Evolutionary conservation across 768 basidiomycete species (phyloP), one percentile per base, ranked within the genome.

Genomic region (Lactarius sanguifluus): DNA sequence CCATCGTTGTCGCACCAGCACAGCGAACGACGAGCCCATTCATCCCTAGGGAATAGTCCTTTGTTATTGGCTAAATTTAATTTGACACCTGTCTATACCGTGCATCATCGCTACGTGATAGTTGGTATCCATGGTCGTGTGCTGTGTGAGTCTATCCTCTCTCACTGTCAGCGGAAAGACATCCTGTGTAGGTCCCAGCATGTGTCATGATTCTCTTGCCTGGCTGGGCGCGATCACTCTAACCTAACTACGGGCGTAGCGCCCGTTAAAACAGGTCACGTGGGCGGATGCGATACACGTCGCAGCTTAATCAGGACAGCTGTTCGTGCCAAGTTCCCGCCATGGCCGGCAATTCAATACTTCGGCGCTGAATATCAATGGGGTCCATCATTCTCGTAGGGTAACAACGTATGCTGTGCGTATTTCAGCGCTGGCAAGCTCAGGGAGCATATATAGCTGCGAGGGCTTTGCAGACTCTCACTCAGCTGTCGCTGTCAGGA

Each of bases 21-120:
- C 86, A 86, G 68, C 87, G 89, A 65, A 82, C 83, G 62, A 90
- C 86, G 72, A 76, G 77, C 69, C 92, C 91, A n/a, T 92, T 93
- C 75, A 81, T 87, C 63, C 89, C 92, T 70, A 82, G 82, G 74
- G 90, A 91, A 69, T 83, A 81, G 75, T 71, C 57, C 59, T n/a
- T 57, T 30, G 18, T 47, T 47, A 28, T 61, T 61, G 40, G 9
- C 34, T 47, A 32, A 50, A 36, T 10, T 63, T 55, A 61, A 58
- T 50, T 40, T 41, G 41, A 58, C 45, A 36, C 16, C 40, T 59
- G 41, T 47, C 54, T 45, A 20, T 57, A 34, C 13, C 25, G n/a
- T 43, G 25, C 61, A 59, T 43, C 62, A 67, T 16, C 18, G 10
- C 28, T 43, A 32, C 15, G 25, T 64, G 62, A 64, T 45, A 2